Evolutionary conservation across 352 stramenopile genomes (phyloP), one percentile per base, ranked within the genome.

Genomic region (Phytopythium sindhum): DNA sequence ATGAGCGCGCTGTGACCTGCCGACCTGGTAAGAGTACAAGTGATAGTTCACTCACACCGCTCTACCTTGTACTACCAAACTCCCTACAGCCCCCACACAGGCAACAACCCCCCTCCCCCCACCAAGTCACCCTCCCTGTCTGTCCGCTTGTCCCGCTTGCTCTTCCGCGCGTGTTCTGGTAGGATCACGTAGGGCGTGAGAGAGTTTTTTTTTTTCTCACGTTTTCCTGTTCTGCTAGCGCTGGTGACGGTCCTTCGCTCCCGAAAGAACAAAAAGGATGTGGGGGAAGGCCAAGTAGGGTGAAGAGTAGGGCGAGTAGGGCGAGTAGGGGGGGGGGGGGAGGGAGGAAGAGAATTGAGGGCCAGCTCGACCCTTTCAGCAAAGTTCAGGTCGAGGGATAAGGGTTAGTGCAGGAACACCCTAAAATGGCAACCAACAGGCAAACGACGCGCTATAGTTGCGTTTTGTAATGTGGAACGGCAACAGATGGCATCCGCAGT

Each of bases 231-330:
- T 28, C 53, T 59, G n/a, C 52, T 28, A 29, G 8, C 28, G 24
- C 23, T 54, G 42, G 44, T 56, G 42, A 55, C 42, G 44, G 42
- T 47, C 45, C n/a, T 53, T 48, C 45, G 42, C 42, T 56, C 42
- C 29, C 47, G 57, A 55, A 21, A 55, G 47, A 60, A 60, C 54
- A 60, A 60, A 60, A 39, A 63, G 57, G 57, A 63, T 63, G 57
- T 63, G 57, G n/a, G 57, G 10, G 33, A 39, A 10, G 33, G 33
- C 33, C 33, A 39, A 39, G 33, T 39, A 39, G 33, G 33, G 33
- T 10, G 33, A 39, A 39, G 33, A 39, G n/a, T n/a, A n/a, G 41
- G 26, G 41, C 26, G 4, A 45, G 19, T 14, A 17, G 24, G 17
- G 10, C 14, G 21, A 41, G 8, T 35, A 26, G 21, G n/a, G n/a